Evolutionary conservation across 768 basidiomycete genomes (phyloP), one percentile per base, ranked within the genome.

Genomic region (Kwoniella newhampshirensis): DNA sequence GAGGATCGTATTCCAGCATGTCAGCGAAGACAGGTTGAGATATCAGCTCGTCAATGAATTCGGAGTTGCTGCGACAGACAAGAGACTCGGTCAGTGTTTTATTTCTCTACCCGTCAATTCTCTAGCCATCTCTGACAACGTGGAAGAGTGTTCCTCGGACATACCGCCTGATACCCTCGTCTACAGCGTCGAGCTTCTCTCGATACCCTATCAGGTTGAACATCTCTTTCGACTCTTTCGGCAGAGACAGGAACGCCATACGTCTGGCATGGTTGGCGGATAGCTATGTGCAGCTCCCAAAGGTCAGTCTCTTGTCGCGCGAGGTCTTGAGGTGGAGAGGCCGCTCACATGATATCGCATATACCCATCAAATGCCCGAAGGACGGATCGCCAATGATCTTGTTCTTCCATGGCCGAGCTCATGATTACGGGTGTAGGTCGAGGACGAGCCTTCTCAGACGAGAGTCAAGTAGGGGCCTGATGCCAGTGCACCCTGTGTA

Each of bases 361-460:
- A 67, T 94, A 93, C 51, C 85, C 83, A 58, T 82, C 79, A 71
- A 90, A 92, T 0, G 88, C 85, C 0, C 81, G 75, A 21, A 91
- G 80, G 36, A 93, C 87, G 66, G 87, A 85, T 4, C 82, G 77
- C 71, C 92, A 91, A 63, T 89, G 86, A 17, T 78, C 77, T 63
- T 84, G 81, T 73, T 92, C 89, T 75, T 84, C 83, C 2, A 48
- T 48, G 2, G 66, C 42, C 25, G 64, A 53, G 13, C 52, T 53
- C 68, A 70, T 70, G n/a, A 46, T 36, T n/a, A n/a, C n/a, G n/a
- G n/a, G n/a, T n/a, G n/a, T n/a, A n/a, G n/a, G n/a, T n/a, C n/a
- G n/a, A n/a, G n/a, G n/a, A n/a, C n/a, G n/a, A n/a, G n/a, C n/a
- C n/a, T n/a, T n/a, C n/a, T n/a, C n/a, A n/a, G n/a, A n/a, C n/a